Conservation (phyloP, 2,329 filamentous ascomycete species). For the Diaporthe sp. region DNA sequence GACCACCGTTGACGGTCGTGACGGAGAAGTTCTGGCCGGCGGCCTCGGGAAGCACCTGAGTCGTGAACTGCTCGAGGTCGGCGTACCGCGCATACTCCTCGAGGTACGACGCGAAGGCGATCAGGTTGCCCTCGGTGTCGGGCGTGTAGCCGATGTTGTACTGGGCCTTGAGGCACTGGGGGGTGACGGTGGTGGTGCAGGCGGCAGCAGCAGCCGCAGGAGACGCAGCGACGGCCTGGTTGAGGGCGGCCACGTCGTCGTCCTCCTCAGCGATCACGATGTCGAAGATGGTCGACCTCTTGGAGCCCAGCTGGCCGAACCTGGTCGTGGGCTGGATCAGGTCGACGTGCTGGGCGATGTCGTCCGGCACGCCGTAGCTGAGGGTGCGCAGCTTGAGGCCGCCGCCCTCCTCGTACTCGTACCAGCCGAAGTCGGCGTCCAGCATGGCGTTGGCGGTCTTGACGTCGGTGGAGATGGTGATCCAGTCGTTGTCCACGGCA, state of each 20-base stretch:
- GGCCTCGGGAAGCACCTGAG: slow-evolving; percentile 65
- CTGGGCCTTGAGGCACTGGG: slow-evolving; percentile 62
- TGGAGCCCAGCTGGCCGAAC: slow-evolving; percentile 66
- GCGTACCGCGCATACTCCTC: slow-evolving; percentile 62
- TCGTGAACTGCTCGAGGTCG: slow-evolving; percentile 66
- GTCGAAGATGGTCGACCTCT: slow-evolving; percentile 57
- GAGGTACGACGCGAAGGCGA: slow-evolving; percentile 59
- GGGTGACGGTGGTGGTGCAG: slow-evolving; percentile 60
- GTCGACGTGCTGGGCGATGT: slow-evolving; percentile 67
- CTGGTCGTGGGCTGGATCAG: slow-evolving; percentile 77
- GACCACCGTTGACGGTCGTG: slow-evolving; percentile 68
- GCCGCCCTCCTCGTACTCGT: slow-evolving; percentile 59
- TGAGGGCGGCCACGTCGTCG: slow-evolving; percentile 35
- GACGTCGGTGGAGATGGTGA: slow-evolving; percentile 69
- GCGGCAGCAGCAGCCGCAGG: slow-evolving; percentile 44
- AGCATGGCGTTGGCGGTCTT: slow-evolving; percentile 68
- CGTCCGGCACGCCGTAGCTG: slow-evolving; percentile 72
- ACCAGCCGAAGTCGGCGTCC: slow-evolving; percentile 70
- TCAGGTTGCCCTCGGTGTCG: slow-evolving; percentile 48
- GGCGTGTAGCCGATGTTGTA: slow-evolving; percentile 62
- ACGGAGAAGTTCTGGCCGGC: slow-evolving; percentile 68
- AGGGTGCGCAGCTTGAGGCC: slow-evolving; percentile 64
- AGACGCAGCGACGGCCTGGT: neutral
- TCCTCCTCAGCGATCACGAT: slow-evolving; percentile 48
- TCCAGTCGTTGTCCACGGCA: slow-evolving; percentile 70